Conservation (phyloP, 2,329 filamentous ascomycete genomes). For the Rutstroemia sp. region DNA sequence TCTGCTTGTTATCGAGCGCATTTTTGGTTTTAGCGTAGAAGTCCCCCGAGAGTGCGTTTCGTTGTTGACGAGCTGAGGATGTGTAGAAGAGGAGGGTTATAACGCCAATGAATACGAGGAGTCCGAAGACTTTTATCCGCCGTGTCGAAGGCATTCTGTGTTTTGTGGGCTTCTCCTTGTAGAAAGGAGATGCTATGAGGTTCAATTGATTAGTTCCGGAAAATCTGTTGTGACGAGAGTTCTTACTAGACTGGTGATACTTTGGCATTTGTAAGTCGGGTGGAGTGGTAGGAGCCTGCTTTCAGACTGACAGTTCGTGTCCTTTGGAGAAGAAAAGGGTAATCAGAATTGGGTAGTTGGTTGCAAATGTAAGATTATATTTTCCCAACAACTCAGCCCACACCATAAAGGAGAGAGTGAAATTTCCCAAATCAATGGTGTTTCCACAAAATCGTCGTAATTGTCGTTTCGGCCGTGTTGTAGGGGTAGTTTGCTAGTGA, state of each 20-base stretch:
- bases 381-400: neutral
- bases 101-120: slow-evolving; percentile 57
- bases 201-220: neutral
- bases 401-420: neutral
- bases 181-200: slow-evolving; percentile 12
- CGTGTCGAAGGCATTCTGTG: slow-evolving; percentile 59
- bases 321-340: too few relatives aligned
- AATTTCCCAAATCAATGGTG: neutral
- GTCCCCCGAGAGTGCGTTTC: slow-evolving; percentile 38
- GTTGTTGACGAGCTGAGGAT: slow-evolving; percentile 45
- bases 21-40: slow-evolving; percentile 55
- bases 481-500: too few relatives aligned
- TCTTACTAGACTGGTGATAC: slow-evolving; percentile 6
- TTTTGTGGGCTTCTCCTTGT: slow-evolving; percentile 7
- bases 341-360: neutral
- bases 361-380: too few relatives aligned
- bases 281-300: neutral
- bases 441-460: neutral
- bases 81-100: slow-evolving; percentile 68
- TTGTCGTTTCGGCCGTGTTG: neutral
- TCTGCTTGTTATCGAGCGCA: slow-evolving; percentile 35
- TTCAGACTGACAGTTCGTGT: neutral
- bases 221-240: neutral
- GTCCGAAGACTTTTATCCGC: slow-evolving; percentile 58
- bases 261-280: slow-evolving; percentile 3